phyloP scores from a whole-genome alignment of 805 yeast genomes.

The Candida germanica region DNA sequence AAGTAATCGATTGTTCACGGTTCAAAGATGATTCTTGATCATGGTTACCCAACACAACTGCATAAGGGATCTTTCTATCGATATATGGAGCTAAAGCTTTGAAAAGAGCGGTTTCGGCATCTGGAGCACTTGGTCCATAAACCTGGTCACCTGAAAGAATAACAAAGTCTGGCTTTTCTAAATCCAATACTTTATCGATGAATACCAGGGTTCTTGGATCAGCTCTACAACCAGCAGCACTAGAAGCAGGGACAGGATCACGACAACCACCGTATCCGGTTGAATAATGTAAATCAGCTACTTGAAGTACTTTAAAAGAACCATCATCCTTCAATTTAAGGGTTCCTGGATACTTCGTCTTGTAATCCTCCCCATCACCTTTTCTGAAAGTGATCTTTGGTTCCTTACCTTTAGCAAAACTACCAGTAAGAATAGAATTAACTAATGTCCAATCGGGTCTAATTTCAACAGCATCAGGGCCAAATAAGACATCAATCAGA shows the following conservation, averaged over 20 bases:
- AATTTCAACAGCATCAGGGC: conserved; percentile 71
- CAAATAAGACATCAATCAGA: conserved; percentile 68
- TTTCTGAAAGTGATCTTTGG: conserved; percentile 32
- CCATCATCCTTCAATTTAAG: conserved; percentile 42
- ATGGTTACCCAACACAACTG: conserved; percentile 87
- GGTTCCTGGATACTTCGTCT: conserved; percentile 21
- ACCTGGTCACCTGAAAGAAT: conserved; percentile 90
- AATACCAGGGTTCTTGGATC: conserved; percentile 68
- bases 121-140: conserved; percentile 75
- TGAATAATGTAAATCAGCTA: conserved; percentile 89
- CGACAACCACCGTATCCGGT: conserved; percentile 77
- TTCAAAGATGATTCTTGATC: conserved; percentile 79
- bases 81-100: conserved; percentile 74
- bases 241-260: conserved; percentile 60
- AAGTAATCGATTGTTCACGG: conserved; percentile 58
- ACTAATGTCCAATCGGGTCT: conserved; percentile 62
- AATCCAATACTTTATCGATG: conserved; percentile 58
- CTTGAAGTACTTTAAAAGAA: conserved; percentile 74
- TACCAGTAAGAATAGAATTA: conserved; percentile 19
- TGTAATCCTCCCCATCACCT: conserved; percentile 30
- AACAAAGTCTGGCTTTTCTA: conserved; percentile 80
- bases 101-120: conserved; percentile 72
- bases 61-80: conserved; percentile 69
- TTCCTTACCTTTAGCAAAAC: conserved; percentile 15
- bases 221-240: conserved; percentile 60